Base-by-base conservation (phyloP, 1,284 basidiomycete genomes). In the Heterobasidion irregulare region DNA sequence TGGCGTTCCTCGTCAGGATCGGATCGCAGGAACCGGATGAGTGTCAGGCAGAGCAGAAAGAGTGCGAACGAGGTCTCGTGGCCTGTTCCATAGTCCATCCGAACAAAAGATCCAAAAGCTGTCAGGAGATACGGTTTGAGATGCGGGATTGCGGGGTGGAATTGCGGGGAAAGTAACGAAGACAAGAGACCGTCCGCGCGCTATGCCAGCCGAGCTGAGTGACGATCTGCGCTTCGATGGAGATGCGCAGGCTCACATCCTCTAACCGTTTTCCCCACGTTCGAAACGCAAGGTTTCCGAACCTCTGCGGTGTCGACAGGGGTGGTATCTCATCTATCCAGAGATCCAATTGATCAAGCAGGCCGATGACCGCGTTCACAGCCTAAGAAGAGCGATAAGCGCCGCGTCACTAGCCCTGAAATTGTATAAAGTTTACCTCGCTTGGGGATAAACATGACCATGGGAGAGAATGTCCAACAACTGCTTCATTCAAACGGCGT, bases 1-100 rank as follows among this genome's bases (percentile, higher is more conserved):
- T 79, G 73, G 10, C 84, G 78, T 65, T 88, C 86, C 60, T 82
- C 76, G 3, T 75, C 69, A 4, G 75, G 73, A 12, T 66, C 64
- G 0, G 82, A 79, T 18, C 77, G 65, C 50, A 87, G 74, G 63
- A 86, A 82, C 2, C 87, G 78, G 35, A 85, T 66, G 38, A 89
- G 77, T 16, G 79, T 73, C 54, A 92, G 75, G 61, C 78, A 80
- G 19, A 86, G 79, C 18, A 98, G 76, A 58, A 89, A 87, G n/a
- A 94, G 72, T 7, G 82, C 80, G 66, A 97, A 98, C 0, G 89
- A 86, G 0, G 91, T 79, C 73, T 99, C 96, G 66, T 99, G 96
- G 0, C 96, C 96, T 1, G 94, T 94, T 1, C 96, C 97, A 66
- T 98, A 99, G 73, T 99, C 96, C 71, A 99, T 86, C 47, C 96